A percentile compares a stretch with the other conserved stretches of the same genome.
Evolutionary conservation across 2,329 filamentous ascomycete species (phyloP).

Genomic region (Ceratocystis eucalypticola): DNA sequence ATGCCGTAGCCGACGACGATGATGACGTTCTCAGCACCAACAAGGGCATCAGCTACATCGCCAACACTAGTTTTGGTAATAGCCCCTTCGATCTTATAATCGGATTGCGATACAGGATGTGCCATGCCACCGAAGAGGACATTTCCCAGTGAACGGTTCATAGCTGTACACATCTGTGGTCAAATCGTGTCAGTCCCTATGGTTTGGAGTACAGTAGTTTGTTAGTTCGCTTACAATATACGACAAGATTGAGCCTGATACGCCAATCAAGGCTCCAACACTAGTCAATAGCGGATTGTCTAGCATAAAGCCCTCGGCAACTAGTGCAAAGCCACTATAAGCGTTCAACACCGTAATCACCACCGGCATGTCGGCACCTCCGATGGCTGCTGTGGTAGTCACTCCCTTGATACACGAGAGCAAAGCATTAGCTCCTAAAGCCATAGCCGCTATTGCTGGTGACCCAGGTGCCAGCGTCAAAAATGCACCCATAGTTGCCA

Average conservation of each 20-base stretch:
- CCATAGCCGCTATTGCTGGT: constrained; percentile 64
- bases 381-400: constrained; percentile 77
- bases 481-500: constrained; percentile 74
- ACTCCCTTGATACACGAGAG: constrained; percentile 77
- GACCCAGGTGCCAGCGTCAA: constrained; percentile 68
- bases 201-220: not conserved
- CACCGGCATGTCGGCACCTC: constrained; percentile 87
- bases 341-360: constrained; percentile 85
- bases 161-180: constrained; percentile 57
- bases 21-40: constrained; percentile 70
- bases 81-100: constrained; percentile 66
- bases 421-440: constrained; percentile 59
- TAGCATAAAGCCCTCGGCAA: constrained; percentile 85
- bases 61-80: constrained; percentile 68
- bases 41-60: constrained; percentile 62
- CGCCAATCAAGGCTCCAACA: constrained; percentile 74
- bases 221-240: constrained; percentile 40
- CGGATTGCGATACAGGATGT: constrained; percentile 40
- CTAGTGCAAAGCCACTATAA: constrained; percentile 79
- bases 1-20: constrained; percentile 88
- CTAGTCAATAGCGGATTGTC: constrained; percentile 75
- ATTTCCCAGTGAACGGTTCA: constrained; percentile 83
- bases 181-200: not conserved
- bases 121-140: constrained; percentile 76
- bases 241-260: constrained; percentile 76